Base-by-base conservation (phyloP, 805 yeast genomes). In the Ogataea methanolica region DNA sequence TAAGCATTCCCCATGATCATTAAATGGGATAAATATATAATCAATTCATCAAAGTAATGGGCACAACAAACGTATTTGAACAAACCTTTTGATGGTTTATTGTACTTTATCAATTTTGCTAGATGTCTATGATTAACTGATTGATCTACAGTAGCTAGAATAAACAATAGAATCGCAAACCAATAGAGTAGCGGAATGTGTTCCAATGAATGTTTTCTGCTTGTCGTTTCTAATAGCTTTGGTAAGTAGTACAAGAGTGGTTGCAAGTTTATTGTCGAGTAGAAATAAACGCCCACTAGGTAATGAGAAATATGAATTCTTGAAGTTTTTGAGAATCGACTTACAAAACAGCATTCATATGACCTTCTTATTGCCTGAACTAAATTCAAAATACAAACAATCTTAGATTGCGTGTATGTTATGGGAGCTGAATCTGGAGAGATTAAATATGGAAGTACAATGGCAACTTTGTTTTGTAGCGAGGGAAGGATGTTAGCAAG, bases 231-330 rank as follows among this genome's bases (percentile, higher is more conserved):
- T 12, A 14, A 21, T 29, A 16, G 14, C 39, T 19, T 33, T 36
- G 4, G 50, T 34, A 29, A 48, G 21, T 72, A 52, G 29, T 45
- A 43, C 17, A 58, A 43, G 5, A 53, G 40, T 0, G 68, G 67
- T 19, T 57, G 73, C 8, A 73, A 26, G 45, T 79, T 73, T 9
- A 82, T 66, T 1, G 75, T 61, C 0, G 76, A 46, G 53, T 86
- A 86, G 57, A 80, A 85, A 55, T 72, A 69, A 4, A 83, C 33
- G 0, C 94, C 95, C 4, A 77, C 83, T 1, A 80, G 43, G 56
- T 85, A 86, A 63, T 86, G 94, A 1, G 79, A 69, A 35, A 84
- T 56, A 57, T 85, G 83, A 70, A 86, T 85, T 49, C 72, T 72
- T 2, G 89, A 72, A 1, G 58, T 57, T 2, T 61, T 39, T 4